Percentiles rank a stretch among this genome's conserved stretches.
These are phyloP conservation scores for Capronia americana DNA, from an alignment of 2,329 filamentous ascomycete genomes.

Conservation along the genomic window DNA sequence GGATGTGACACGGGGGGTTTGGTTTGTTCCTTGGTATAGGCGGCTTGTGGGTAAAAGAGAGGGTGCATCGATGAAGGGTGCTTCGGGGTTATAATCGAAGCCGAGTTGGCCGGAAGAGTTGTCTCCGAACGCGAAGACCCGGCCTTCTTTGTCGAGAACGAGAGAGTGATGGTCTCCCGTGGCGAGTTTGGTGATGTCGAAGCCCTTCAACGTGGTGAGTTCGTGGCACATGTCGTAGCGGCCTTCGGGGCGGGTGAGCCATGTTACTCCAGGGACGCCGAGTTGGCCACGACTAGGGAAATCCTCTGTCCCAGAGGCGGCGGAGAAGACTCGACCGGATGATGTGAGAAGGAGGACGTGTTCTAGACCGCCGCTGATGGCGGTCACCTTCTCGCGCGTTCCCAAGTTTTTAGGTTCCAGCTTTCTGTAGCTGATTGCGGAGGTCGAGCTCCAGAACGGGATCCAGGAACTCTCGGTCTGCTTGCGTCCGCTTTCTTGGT, in stretches of 20 bases:
- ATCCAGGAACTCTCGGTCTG: slow-evolving; percentile 72
- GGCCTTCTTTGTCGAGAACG: slow-evolving; percentile 75
- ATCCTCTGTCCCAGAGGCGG: slow-evolving; percentile 77
- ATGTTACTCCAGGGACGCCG: slow-evolving; percentile 81
- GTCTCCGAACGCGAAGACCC: slow-evolving; percentile 86
- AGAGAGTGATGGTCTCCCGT: slow-evolving; percentile 87
- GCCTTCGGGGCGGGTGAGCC: slow-evolving; percentile 76
- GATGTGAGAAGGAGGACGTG: slow-evolving; percentile 86
- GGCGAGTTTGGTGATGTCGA: slow-evolving; percentile 75
- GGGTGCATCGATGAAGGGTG: slow-evolving; percentile 71
- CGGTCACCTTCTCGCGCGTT: slow-evolving; percentile 74
- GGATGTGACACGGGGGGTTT: slow-evolving; percentile 71
- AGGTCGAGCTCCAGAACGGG: slow-evolving; percentile 70
- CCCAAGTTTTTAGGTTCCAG: slow-evolving; percentile 69
- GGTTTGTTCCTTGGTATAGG: slow-evolving; percentile 72
- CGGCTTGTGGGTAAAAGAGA: slow-evolving; percentile 71
- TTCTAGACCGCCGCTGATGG: slow-evolving; percentile 79
- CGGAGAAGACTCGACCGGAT: slow-evolving; percentile 83
- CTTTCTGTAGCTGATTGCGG: slow-evolving; percentile 72
- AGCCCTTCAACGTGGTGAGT: slow-evolving; percentile 72
- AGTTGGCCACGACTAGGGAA: slow-evolving; percentile 87
- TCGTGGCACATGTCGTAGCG: slow-evolving; percentile 84
- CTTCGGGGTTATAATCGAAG: slow-evolving; percentile 70
- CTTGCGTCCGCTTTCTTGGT: slow-evolving; percentile 72
- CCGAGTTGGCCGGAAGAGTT: slow-evolving; percentile 91